These are phyloP conservation scores for Tothia fuscella DNA, from an alignment of 2,329 filamentous ascomycete genomes.

Conservation along the genomic window DNA sequence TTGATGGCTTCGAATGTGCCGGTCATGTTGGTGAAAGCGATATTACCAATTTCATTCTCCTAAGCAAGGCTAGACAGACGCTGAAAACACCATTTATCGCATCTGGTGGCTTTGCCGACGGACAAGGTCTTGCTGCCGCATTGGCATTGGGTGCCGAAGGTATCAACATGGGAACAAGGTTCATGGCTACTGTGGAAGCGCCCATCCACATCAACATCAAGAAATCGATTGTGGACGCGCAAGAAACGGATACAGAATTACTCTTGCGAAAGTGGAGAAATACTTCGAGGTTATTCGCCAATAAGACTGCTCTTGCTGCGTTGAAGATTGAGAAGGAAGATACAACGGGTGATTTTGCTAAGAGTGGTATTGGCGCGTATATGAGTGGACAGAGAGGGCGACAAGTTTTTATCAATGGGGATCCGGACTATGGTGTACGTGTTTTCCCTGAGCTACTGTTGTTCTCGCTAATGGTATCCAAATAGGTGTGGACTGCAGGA, in stretches of 20 bases:
- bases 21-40: conserved; percentile 80
- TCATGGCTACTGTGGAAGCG: conserved; percentile 91
- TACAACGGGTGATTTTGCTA: conserved; percentile 73
- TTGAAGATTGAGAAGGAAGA: conserved; percentile 75
- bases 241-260: conserved; percentile 84
- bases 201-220: conserved; percentile 93
- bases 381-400: conserved; percentile 85
- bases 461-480: conserved; percentile 12
- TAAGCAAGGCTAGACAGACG: conserved; percentile 72
- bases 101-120: conserved; percentile 90
- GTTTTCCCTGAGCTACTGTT: conserved; percentile 2
- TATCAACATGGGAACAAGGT: conserved; percentile 97
- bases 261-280: conserved; percentile 87
- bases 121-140: conserved; percentile 82
- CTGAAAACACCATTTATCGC: conserved; percentile 87
- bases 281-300: conserved; percentile 76
- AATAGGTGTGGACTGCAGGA: conserved; percentile 90
- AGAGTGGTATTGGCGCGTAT: conserved; percentile 73
- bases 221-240: conserved; percentile 73
- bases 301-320: conserved; percentile 74
- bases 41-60: conserved; percentile 81
- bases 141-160: conserved; percentile 82
- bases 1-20: conserved; percentile 96
- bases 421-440: conserved; percentile 78
- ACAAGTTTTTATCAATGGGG: conserved; percentile 85